These are phyloP conservation scores for Clonostachys chloroleuca DNA, from an alignment of 2,329 filamentous ascomycete species.

Conservation along the genomic window DNA sequence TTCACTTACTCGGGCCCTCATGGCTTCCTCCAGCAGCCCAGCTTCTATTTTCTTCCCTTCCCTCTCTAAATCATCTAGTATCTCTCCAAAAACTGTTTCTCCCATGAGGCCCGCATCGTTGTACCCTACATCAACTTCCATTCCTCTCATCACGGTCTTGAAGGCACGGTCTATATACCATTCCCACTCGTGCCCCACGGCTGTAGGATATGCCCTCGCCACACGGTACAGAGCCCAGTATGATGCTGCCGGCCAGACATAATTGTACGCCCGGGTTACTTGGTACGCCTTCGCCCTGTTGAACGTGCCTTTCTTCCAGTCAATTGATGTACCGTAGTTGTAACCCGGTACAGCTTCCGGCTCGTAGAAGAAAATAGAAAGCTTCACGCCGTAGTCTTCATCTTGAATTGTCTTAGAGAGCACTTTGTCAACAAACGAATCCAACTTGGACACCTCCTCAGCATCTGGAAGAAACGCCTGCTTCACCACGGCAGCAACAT, in stretches of 20 bases:
- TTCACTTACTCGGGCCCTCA: constrained; percentile 39
- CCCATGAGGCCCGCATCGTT: constrained; percentile 50
- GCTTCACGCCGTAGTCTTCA: constrained; percentile 40
- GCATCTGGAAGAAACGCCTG: constrained; percentile 43
- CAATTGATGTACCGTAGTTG: constrained; percentile 31
- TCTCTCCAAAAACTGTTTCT: constrained; percentile 50
- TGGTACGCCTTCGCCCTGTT: constrained; percentile 36
- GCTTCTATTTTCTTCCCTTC: constrained; percentile 37
- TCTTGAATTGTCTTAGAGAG: constrained; percentile 44
- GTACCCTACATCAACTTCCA: constrained; percentile 34
- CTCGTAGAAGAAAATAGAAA: constrained; percentile 54
- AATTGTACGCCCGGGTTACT: constrained; percentile 51
- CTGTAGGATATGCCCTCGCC: constrained; percentile 39
- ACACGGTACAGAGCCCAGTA: constrained; percentile 56
- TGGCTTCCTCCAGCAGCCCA: constrained; percentile 30
- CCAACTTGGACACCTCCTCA: constrained; percentile 44
- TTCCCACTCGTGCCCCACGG: constrained; percentile 35
- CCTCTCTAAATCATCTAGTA: constrained; percentile 42
- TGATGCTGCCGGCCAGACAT: constrained; percentile 48
- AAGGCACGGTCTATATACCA: constrained; percentile 55
- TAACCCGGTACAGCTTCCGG: constrained; percentile 34
- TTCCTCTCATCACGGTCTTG: constrained; percentile 36
- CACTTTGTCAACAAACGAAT: constrained; percentile 46
- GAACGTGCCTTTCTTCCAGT: constrained; percentile 46
- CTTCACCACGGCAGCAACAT: constrained; percentile 50